Evolutionary conservation across 768 basidiomycete genomes (phyloP).

Genomic region (Dictyophora rubrovolvata): DNA sequence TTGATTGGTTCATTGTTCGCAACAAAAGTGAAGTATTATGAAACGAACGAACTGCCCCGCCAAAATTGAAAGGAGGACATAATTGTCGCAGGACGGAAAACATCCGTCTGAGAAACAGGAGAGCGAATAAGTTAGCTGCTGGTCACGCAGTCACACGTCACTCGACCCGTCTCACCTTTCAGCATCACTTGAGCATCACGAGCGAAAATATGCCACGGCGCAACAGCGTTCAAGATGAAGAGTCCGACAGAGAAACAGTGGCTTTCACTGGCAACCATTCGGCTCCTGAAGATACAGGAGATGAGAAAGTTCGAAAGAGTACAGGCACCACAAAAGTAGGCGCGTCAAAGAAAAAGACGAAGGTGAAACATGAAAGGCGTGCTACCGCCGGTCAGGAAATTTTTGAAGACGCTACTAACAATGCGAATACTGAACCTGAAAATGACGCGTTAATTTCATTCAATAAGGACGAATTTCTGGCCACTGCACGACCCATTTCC

Average conservation of each 20-base stretch:
- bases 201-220: background rate
- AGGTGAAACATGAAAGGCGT: slow-evolving; percentile 1
- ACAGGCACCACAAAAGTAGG: background rate
- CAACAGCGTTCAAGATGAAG: background rate
- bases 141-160: background rate
- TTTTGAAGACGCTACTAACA: slow-evolving; percentile 11
- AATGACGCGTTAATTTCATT: background rate
- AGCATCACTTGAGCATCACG: too few species aligned
- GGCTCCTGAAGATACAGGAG: background rate
- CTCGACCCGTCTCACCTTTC: slow-evolving; percentile 16
- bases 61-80: slow-evolving; percentile 14
- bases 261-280: background rate
- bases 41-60: slow-evolving; percentile 39
- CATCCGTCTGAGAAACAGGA: background rate
- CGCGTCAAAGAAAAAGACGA: background rate
- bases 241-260: background rate
- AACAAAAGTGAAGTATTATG: slow-evolving; percentile 47
- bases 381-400: background rate
- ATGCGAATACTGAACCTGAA: background rate
- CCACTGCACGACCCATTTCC: slow-evolving; percentile 7
- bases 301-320: background rate
- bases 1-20: slow-evolving; percentile 80
- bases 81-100: slow-evolving; percentile 4
- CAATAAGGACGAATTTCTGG: slow-evolving; percentile 6
- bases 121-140: background rate